Percentiles rank a stretch among this genome's conserved stretches.
Evolutionary conservation across 2,329 filamentous ascomycete species (phyloP).

Genomic region (Byssoonygena ceratinophila): DNA sequence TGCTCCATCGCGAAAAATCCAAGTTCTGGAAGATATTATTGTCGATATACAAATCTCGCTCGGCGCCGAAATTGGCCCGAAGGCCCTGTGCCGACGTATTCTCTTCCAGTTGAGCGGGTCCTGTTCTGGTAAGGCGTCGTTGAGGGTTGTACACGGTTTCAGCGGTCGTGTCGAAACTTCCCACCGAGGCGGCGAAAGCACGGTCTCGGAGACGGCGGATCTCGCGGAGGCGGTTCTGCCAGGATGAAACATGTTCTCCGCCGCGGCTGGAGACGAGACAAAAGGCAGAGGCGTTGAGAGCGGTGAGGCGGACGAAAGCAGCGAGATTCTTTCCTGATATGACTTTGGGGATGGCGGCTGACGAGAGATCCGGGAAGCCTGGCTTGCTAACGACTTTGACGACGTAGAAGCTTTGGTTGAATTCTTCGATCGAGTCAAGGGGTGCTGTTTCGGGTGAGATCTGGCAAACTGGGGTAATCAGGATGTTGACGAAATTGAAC

Average conservation of each 20-base stretch:
- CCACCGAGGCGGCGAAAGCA: conserved; percentile 22
- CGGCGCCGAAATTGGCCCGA: conserved; percentile 28
- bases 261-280: conserved; percentile 71
- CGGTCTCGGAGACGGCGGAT: conserved; percentile 69
- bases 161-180: background rate
- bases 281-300: conserved; percentile 89
- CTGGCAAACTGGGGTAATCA: conserved; percentile 67
- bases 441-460: conserved; percentile 25
- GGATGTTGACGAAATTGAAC: conserved; percentile 95
- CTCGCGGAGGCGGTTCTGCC: conserved; percentile 75
- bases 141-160: conserved; percentile 19
- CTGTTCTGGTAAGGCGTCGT: conserved; percentile 31
- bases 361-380: conserved; percentile 83
- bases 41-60: conserved; percentile 31
- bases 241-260: conserved; percentile 76
- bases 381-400: conserved; percentile 82
- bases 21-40: conserved; percentile 32
- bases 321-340: conserved; percentile 73
- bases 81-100: conserved; percentile 26
- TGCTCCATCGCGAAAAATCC: conserved; percentile 35
- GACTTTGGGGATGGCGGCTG: conserved; percentile 79
- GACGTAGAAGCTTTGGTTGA: conserved; percentile 58
- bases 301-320: conserved; percentile 74
- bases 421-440: conserved; percentile 19
- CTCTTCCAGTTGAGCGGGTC: conserved; percentile 28